Base-by-base conservation (phyloP, 805 yeast species). In the Phaffomyces thermotolerans region DNA sequence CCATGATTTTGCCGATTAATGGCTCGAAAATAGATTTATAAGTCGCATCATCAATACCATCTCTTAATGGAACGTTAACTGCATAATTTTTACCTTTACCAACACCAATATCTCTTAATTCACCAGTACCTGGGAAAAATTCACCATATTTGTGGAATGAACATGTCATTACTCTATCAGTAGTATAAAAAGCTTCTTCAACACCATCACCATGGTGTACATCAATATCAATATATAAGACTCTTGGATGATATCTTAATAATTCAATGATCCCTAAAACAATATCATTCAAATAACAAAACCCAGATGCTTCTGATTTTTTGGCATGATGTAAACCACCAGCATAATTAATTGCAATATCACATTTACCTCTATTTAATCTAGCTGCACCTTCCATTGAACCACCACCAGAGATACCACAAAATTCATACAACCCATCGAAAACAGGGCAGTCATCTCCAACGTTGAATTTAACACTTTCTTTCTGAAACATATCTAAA, bases 191-290 rank as follows among this genome's bases (percentile, higher is more conserved):
- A 1, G 97, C 97, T 64, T 91, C 98, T 63, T 91, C 96, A 17
- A 91, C 98, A 51, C 98, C 98, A 64, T 91, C 98, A 37, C 98
- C 98, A 59, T 91, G 98, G 63, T 91, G 98, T 13, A 91, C 76
- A 63, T 91, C 98, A 44, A 89, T 90, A 64, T 91, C 98, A 43
- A 91, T 85, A 62, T 91, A 91, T 60, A 91, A 71, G 8, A 91
- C 96, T 51, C 98, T 75, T 35, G 96, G 93, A 64, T 90, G 96
- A 51, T 86, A 88, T 42, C 96, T 69, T 48, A 91, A 69, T 35
- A 91, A 71, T 60, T 91, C 88, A 49, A 91, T 69, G 36, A 90
- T 87, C 39, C 95, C 88, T 38, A 91, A 69, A 1, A 89, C 98
- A 50, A 91, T 91, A 67, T 91, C 98, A 65, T 91, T 91, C 37